These are phyloP conservation scores for Penicillium brasilianum DNA, from an alignment of 2,329 filamentous ascomycete genomes.

Conservation along the genomic window DNA sequence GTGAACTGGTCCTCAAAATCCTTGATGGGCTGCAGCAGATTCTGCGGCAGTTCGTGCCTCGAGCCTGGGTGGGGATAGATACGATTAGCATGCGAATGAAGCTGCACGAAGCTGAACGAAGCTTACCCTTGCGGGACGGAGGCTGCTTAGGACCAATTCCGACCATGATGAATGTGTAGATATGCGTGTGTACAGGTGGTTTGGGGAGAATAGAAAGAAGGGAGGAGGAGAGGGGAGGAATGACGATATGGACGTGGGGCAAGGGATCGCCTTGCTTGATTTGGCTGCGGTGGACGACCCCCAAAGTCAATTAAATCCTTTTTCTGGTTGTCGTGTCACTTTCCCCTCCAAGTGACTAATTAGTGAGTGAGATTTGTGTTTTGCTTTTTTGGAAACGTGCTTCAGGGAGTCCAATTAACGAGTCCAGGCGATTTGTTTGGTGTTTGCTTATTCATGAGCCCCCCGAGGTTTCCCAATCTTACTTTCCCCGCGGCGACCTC, in stretches of 20 bases:
- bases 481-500: background rate
- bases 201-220: slow-evolving; percentile 1
- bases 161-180: slow-evolving; percentile 59
- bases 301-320: background rate
- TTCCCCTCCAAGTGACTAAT: background rate
- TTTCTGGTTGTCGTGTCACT: background rate
- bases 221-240: slow-evolving; percentile 19
- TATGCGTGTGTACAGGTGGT: slow-evolving; percentile 2
- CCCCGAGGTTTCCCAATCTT: no score
- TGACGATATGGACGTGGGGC: slow-evolving; percentile 37
- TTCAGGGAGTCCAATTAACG: background rate
- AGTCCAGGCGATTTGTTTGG: background rate
- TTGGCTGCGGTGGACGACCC: slow-evolving; percentile 29
- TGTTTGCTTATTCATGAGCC: slow-evolving; percentile 2
- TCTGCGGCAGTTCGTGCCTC: slow-evolving; percentile 86
- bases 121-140: slow-evolving; percentile 76
- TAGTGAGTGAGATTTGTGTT: no score
- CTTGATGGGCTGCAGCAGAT: slow-evolving; percentile 80
- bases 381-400: background rate
- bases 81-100: slow-evolving; percentile 17
- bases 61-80: slow-evolving; percentile 65
- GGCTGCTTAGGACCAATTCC: slow-evolving; percentile 66
- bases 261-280: slow-evolving; percentile 29
- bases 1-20: slow-evolving; percentile 83
- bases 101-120: slow-evolving; percentile 19